phyloP scores from a whole-genome alignment of 2,329 filamentous ascomycete genomes.

The Rhynchosporium graminicola region DNA sequence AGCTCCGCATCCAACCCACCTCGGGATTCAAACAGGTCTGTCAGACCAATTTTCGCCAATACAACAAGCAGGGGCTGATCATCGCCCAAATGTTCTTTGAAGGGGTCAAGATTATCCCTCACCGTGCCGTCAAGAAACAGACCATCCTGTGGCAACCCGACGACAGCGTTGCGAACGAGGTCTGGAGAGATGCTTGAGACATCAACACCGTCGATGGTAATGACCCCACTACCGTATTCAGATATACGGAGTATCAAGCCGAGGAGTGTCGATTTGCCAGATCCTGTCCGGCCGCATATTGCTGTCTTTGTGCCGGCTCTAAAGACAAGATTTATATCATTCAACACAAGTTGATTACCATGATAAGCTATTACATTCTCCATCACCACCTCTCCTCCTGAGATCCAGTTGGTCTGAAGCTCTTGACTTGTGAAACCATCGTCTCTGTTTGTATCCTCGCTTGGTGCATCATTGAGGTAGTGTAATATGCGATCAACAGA shows the following conservation, averaged over 20 bases:
- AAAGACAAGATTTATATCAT: background rate
- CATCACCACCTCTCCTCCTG: no score
- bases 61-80: background rate
- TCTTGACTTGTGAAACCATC: no score
- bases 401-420: no score
- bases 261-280: background rate
- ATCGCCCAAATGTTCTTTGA: no score
- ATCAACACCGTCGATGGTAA: constrained; percentile 31
- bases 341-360: no score
- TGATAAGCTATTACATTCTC: no score
- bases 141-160: constrained; percentile 47
- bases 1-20: constrained; percentile 9
- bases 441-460: no score
- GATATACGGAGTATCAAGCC: background rate
- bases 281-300: background rate
- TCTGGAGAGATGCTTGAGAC: constrained; percentile 41
- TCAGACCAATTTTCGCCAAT: constrained; percentile 70
- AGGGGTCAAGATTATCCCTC: constrained; percentile 44
- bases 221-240: constrained; percentile 19
- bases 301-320: background rate
- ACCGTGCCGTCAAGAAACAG: constrained; percentile 43
- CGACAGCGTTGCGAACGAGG: constrained; percentile 45
- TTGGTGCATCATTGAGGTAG: no score
- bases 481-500: no score
- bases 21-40: constrained; percentile 37